These are phyloP conservation scores for Leucocoprinus birnbaumii DNA, from an alignment of 768 basidiomycete genomes.

Conservation along the genomic window DNA sequence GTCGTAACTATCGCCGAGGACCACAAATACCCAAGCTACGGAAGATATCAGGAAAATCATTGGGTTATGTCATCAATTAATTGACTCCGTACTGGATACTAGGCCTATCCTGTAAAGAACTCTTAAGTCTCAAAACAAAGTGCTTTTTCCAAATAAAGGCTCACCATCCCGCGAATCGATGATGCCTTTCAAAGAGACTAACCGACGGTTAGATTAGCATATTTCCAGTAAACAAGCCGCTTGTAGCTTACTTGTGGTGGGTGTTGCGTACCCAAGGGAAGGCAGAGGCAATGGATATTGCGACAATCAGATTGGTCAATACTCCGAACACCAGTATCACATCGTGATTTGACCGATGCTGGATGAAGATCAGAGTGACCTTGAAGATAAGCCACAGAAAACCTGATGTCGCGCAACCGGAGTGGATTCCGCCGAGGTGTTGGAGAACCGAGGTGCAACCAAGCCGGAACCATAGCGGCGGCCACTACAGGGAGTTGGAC, in stretches of 20 bases:
- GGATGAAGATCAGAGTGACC: constrained; percentile 48
- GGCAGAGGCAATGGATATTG: constrained; percentile 61
- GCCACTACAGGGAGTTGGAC: constrained; percentile 30
- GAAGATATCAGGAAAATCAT: constrained; percentile 7
- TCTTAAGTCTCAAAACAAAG: constrained; percentile 8
- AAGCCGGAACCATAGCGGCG: constrained; percentile 53
- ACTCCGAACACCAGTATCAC: constrained; percentile 61
- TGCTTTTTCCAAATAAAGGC: constrained; percentile 16
- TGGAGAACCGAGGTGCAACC: constrained; percentile 71
- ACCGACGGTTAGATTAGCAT: constrained; percentile 3
- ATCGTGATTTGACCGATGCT: constrained; percentile 48
- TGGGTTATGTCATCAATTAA: background rate
- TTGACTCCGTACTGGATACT: constrained; percentile 42
- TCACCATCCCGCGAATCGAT: constrained; percentile 80
- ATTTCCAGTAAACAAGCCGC: background rate
- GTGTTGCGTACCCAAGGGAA: constrained; percentile 80
- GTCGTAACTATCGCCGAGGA: constrained; percentile 68
- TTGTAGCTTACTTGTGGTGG: constrained; percentile 66
- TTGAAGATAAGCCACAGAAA: constrained; percentile 70
- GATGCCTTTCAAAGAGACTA: constrained; percentile 79
- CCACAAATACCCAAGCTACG: constrained; percentile 64
- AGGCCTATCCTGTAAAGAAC: constrained; percentile 38
- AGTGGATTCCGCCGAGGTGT: constrained; percentile 83
- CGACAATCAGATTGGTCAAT: constrained; percentile 55
- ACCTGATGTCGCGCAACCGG: constrained; percentile 77